Base-by-base conservation (phyloP, 2,329 filamentous ascomycete species). In the Penicillium sp. region DNA sequence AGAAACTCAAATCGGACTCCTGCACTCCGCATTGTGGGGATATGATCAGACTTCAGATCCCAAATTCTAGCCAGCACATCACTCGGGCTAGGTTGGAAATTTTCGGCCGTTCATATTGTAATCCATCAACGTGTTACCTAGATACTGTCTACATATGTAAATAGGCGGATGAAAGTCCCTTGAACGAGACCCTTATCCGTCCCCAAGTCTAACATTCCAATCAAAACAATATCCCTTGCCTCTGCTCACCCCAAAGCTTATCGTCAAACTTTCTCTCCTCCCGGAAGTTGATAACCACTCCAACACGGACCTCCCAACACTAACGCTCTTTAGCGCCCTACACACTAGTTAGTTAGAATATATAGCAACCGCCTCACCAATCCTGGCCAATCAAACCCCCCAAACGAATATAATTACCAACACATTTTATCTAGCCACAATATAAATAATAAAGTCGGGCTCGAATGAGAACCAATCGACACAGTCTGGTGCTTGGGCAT, bases 381-480 rank as follows among this genome's bases (percentile, higher is more conserved):
- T 24, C 22, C 22, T 24, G 22, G 7, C 22, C 22, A 24, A 22
- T 6, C 22, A 22, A 22, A 24, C 0, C 22, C 22, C 22, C 6
- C 7, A 24, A 24, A 7, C 1, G 1, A 7, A 7, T 7, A 24
- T 2, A 7, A 7, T 24, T 24, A 24, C 6, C 6, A 24, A 8
- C 6, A 2, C 22, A 7, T 24, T 24, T 24, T 24, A 7, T 24
- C 6, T 24, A 24, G 6, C 22, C 7, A 7, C 2, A 24, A 24
- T 24, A 24, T 24, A 24, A 24, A 24, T 6, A 24, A 6, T n/a
- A n/a, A n/a, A n/a, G n/a, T n/a, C 62, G 57, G 57, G 61, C 56
- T 63, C 2, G 56, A 55, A 15, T 58, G 62, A 46, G 59, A 62
- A 48, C 57, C 58, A 13, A 59, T 64, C 24, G 59, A 63, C 34